These are phyloP conservation scores for Apiotrichum sp. DNA, from an alignment of 1,284 basidiomycete genomes.

Conservation along the genomic window DNA sequence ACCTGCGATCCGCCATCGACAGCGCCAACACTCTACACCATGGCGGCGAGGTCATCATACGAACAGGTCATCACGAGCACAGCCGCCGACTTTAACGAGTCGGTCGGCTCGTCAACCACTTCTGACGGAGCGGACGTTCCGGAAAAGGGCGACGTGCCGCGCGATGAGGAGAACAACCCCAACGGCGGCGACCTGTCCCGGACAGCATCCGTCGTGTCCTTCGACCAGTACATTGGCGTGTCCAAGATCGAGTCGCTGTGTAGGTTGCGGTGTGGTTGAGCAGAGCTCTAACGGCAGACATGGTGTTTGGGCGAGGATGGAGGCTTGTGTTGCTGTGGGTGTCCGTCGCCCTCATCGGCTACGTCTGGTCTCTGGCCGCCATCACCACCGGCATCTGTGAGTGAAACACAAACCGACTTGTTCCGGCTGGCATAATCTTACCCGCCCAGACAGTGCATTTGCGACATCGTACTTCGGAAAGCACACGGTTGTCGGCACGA, in stretches of 20 bases:
- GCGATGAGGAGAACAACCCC: too few relatives aligned
- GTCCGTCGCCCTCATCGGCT: constrained; percentile 28
- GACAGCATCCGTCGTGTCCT: neutral
- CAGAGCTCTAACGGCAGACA: constrained; percentile 14
- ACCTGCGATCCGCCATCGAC: too few relatives aligned
- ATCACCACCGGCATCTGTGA: constrained; percentile 24
- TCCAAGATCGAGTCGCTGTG: constrained; percentile 39
- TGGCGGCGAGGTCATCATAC: too few relatives aligned
- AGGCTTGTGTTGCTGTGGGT: constrained; percentile 27
- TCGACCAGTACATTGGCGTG: constrained; percentile 32
- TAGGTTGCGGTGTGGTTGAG: neutral
- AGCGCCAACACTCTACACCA: too few relatives aligned
- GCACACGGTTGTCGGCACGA: constrained; percentile 40
- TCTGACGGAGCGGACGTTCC: too few relatives aligned
- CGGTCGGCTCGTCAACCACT: too few relatives aligned
- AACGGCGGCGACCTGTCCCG: neutral
- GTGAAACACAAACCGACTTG: constrained; percentile 6
- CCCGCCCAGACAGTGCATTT: constrained; percentile 23
- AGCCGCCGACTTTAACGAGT: too few relatives aligned
- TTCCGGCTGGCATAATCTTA: neutral
- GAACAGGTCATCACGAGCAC: too few relatives aligned
- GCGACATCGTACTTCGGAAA: constrained; percentile 39
- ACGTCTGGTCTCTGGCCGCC: constrained; percentile 21
- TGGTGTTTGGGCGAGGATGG: constrained; percentile 28
- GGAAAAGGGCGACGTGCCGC: too few relatives aligned